Evolutionary conservation across 768 basidiomycete genomes (phyloP), one percentile per base, ranked within the genome.

Genomic region (Hortiboletus campestris): DNA sequence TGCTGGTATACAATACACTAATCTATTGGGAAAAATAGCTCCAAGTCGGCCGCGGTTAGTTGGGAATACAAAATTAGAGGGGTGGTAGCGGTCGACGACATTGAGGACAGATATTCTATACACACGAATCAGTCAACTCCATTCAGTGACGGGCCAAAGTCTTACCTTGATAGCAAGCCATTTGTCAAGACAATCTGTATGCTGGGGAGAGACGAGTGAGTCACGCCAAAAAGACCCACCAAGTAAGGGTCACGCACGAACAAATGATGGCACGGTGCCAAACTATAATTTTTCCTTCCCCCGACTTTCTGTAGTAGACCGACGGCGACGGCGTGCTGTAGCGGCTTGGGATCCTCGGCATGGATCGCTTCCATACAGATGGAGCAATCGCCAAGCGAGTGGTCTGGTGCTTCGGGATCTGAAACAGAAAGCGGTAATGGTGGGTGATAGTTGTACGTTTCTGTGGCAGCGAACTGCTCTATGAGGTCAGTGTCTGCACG

Each of bases 291-390:
- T 68, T 86, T 85, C 61, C 85, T 77, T 49, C 70, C 69, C 9
- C 67, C 70, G 28, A 71, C 70, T 22, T 67, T 71, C 11, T 67
- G 71, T 14, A 71, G 55, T 35, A 85, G 65, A 25, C 78, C 73
- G n/a, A 67, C 69, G 19, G 72, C 65, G 19, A 72, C 65, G 19
- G 71, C 68, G 39, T 69, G 71, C 22, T 65, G 74, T 20, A 72
- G 63, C 9, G 70, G 74, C 42, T 75, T 64, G 7, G 72, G 65
- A 42, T 79, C 73, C 42, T 84, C 80, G 25, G 82, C 68, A 39
- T 82, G 64, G 59, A 95, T 94, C 6, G 84, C 80, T 55, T 96
- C 94, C 91, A 96, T 94, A 64, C 94, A 96, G 49, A 97, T 95
- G 7, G 91, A 84, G 63, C 94, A 97, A 66, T 95, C 91, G 8